Evolutionary conservation across 257 asterid genomes (phyloP).

Genomic region (Salvia miltiorrhiza): DNA sequence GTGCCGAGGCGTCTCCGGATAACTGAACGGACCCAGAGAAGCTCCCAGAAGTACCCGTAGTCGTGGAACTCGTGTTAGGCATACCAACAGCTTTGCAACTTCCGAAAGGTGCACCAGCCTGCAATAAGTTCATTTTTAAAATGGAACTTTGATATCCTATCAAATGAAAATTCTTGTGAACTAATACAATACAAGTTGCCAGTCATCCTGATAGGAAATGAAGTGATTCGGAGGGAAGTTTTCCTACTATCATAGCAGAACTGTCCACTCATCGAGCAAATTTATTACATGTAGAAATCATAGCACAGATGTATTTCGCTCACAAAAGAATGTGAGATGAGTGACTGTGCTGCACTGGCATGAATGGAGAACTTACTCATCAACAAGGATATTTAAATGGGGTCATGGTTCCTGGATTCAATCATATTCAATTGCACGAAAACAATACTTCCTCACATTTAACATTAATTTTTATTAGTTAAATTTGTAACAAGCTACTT

Average conservation of each 20-base stretch:
- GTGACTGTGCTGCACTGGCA: background rate
- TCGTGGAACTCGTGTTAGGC: conserved; percentile 45
- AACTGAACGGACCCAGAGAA: conserved; percentile 93
- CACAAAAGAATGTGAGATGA: background rate
- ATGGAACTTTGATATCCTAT: background rate
- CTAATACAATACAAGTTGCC: background rate
- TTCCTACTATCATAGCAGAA: background rate
- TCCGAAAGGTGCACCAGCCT: conserved; percentile 84
- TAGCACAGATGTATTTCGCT: background rate
- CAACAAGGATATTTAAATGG: background rate
- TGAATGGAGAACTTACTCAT: background rate
- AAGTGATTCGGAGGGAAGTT: background rate
- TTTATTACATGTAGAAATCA: background rate
- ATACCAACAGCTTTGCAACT: conserved; percentile 59
- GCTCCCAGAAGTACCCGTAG: conserved; percentile 57
- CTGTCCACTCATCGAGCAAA: background rate
- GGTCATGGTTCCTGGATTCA: background rate
- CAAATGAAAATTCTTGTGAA: background rate
- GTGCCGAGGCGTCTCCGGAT: conserved; percentile 58
- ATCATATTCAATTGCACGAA: background rate
- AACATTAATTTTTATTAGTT: background rate
- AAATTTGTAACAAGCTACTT: background rate
- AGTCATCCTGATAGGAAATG: background rate
- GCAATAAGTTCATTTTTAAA: conserved; percentile 26
- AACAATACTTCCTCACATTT: background rate